Evolutionary conservation across 73 alveolate genomes (phyloP).

Genomic region (Paramecium pentaurelia): DNA sequence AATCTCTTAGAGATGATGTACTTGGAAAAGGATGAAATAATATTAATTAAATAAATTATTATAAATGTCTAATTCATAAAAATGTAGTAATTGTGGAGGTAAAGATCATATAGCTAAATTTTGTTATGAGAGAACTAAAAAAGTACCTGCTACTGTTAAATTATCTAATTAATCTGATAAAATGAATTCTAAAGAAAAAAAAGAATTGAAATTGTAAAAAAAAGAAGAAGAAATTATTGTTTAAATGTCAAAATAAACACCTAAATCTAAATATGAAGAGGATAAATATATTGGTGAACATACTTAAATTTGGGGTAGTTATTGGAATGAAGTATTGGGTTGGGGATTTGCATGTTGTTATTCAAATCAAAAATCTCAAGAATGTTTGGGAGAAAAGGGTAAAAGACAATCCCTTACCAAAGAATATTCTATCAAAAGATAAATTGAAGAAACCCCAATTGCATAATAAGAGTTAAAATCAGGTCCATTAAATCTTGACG

Average conservation of each 20-base stretch:
- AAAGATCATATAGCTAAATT: constrained; percentile 1
- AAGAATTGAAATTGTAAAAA: background rate
- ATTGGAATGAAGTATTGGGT: constrained; percentile 70
- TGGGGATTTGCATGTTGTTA: constrained; percentile 82
- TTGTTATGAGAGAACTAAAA: background rate
- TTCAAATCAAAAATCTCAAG: constrained; percentile 47
- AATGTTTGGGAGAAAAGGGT: constrained; percentile 71
- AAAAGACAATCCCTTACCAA: background rate
- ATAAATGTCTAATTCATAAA: background rate
- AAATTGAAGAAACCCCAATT: background rate
- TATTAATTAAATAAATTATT: background rate
- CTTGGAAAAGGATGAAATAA: background rate
- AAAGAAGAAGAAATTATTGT: background rate
- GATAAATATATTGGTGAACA: constrained; percentile 66
- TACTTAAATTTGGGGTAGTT: constrained; percentile 73
- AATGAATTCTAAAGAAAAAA: background rate
- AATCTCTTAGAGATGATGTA: constrained; percentile 57
- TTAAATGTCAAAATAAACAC: background rate
- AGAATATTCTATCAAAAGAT: background rate
- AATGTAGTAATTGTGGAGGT: constrained; percentile 1
- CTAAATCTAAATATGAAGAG: constrained; percentile 60
- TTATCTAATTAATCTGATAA: background rate
- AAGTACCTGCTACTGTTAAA: background rate
- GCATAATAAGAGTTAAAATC: background rate
- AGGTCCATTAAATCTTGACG: background rate